Conservation (phyloP, 352 stramenopile species). For the Aphanomyces stellatus region DNA sequence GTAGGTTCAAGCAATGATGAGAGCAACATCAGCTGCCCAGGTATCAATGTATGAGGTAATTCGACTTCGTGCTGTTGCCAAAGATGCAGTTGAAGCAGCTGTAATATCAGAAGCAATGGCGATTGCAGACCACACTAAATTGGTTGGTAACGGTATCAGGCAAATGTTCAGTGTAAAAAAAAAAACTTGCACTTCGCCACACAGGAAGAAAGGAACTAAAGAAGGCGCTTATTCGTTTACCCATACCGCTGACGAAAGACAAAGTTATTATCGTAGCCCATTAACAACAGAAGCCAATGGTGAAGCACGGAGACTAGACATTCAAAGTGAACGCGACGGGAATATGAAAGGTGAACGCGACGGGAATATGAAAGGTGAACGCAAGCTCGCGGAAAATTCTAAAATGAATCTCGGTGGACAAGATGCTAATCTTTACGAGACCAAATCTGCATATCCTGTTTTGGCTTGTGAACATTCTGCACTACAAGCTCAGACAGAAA, state of each 20-base stretch:
- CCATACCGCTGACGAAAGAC: background rate
- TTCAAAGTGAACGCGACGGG: too few relatives aligned
- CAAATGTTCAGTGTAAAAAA: too few relatives aligned
- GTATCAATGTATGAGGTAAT: constrained; percentile 7
- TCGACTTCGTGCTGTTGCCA: background rate
- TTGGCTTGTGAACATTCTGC: too few relatives aligned
- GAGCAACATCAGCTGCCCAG: constrained; percentile 7
- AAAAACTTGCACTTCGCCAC: too few relatives aligned
- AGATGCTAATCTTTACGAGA: too few relatives aligned
- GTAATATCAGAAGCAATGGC: constrained; percentile 19
- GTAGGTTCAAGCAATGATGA: constrained; percentile 19
- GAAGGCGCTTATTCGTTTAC: background rate
- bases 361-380: too few relatives aligned
- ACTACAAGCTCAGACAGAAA: too few relatives aligned
- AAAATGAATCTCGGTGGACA: too few relatives aligned
- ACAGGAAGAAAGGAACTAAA: too few relatives aligned
- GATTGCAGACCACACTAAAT: constrained; percentile 16
- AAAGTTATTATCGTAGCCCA: background rate
- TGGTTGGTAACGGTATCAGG: background rate
- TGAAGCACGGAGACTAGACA: background rate
- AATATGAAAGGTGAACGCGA: too few relatives aligned
- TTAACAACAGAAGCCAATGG: background rate
- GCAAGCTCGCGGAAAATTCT: too few relatives aligned
- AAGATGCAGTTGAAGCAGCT: constrained; percentile 14
- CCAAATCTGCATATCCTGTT: too few relatives aligned